Evolutionary conservation across 345 rosid species (phyloP), one percentile per base, ranked within the genome.

Genomic region (Abelmoschus esculentus): DNA sequence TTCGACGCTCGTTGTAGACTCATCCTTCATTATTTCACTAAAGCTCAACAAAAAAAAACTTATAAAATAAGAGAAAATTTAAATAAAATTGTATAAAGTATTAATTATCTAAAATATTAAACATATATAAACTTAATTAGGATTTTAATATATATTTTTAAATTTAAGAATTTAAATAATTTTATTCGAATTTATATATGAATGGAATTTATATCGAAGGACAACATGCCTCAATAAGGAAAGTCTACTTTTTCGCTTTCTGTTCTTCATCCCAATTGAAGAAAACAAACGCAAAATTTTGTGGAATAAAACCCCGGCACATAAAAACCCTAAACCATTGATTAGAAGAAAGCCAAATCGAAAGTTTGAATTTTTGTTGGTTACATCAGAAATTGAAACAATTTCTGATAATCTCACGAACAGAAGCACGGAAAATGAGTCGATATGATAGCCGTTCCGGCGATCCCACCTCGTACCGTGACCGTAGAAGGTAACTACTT

Each of bases 401-500:
- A 47, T 44, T 56, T 68, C 49, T 59, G 67, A 22, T 52, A 61
- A 11, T 76, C 17, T 61, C 38, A 19, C 40, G 70, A 70, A 47
- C 67, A 63, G 34, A 19, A 46, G 56, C 32, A 26, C 10, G n/a
- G 38, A 72, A 65, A 73, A 95, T 96, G 98, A 92, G 98, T 84
- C 95, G 99, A 66, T 83, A 92, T 81, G 99, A 96, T 80, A 83
- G 93, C 79, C 99, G 98, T 36, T 71, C 98, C 63, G 84, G 91
- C 50, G 98, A 96, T 82, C 90, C 97, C 67, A 61, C 86, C 19
- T 92, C 99, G 4, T 96, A 96, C 77, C 98, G 97, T 72, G 97
- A 89, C 83, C 88, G 98, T 73, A 80, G 84, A 73, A 90, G 97
- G 99, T 96, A 81, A 70, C 26, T 17, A 17, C 22, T 40, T 34